These are phyloP conservation scores for Plenodomus lindquistii DNA, from an alignment of 2,329 filamentous ascomycete species.

Conservation along the genomic window DNA sequence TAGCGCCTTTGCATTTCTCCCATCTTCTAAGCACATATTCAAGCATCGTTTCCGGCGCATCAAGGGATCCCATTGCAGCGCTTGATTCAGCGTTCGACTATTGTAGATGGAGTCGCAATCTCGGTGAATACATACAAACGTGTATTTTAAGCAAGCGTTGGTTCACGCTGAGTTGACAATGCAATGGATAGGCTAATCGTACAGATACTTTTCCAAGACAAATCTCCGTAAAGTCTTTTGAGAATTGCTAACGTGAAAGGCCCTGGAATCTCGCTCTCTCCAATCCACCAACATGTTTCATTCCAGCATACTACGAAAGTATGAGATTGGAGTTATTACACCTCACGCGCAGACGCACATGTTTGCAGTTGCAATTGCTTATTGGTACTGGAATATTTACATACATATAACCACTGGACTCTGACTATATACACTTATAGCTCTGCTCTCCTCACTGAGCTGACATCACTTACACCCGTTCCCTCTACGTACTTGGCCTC, in stretches of 20 bases:
- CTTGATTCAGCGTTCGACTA: background rate
- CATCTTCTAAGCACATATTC: background rate
- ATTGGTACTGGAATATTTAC: no score
- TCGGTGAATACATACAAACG: background rate
- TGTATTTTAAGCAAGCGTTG: background rate
- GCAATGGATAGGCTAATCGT: no score
- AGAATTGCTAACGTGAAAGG: no score
- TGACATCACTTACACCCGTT: slow-evolving; percentile 56
- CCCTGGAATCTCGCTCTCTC: no score
- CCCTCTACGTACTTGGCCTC: slow-evolving; percentile 61
- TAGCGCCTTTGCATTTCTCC: background rate
- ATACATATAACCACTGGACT: background rate
- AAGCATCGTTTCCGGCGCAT: background rate
- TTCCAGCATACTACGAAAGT: no score
- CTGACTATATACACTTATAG: background rate
- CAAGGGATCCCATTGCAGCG: background rate
- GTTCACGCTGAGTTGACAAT: no score
- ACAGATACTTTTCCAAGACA: no score
- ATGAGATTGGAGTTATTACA: no score
- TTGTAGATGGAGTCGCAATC: background rate
- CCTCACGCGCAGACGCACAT: no score
- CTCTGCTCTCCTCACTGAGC: slow-evolving; percentile 14
- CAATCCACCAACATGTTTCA: no score
- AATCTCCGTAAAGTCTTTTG: no score
- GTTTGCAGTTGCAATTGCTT: no score